Evolutionary conservation across 768 basidiomycete genomes (phyloP).

Genomic region (Chalciporus pseudorubinellus): DNA sequence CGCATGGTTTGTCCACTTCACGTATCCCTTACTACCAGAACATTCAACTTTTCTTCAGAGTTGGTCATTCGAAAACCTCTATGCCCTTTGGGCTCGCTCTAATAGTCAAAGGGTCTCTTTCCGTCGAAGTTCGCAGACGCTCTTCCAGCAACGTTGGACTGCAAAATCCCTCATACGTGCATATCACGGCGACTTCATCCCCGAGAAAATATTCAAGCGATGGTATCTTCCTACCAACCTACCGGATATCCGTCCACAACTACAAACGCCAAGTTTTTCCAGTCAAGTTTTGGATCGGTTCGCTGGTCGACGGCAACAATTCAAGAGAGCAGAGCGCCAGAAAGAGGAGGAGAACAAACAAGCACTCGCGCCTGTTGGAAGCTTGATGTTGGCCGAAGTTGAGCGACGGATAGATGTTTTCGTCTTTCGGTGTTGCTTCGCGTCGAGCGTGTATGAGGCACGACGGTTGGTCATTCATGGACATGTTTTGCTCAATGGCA

Average conservation of each 20-base stretch:
- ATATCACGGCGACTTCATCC: slow-evolving; percentile 95
- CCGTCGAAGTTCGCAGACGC: slow-evolving; percentile 51
- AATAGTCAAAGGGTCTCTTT: slow-evolving; percentile 53
- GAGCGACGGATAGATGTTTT: slow-evolving; percentile 93
- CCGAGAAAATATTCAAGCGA: slow-evolving; percentile 89
- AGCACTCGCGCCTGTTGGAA: slow-evolving; percentile 85
- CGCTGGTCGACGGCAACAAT: slow-evolving; percentile 49
- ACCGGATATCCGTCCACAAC: slow-evolving; percentile 76
- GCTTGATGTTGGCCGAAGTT: slow-evolving; percentile 93
- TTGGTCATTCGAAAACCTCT: slow-evolving; percentile 87
- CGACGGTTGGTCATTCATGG: slow-evolving; percentile 84
- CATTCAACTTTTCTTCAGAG: slow-evolving; percentile 48
- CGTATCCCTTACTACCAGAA: not conserved
- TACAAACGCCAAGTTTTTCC: slow-evolving; percentile 35
- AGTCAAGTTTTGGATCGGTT: slow-evolving; percentile 51
- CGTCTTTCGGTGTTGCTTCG: slow-evolving; percentile 86
- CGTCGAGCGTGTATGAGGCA: slow-evolving; percentile 87
- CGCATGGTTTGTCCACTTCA: slow-evolving; percentile 59
- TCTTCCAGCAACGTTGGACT: slow-evolving; percentile 91
- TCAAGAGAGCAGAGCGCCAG: slow-evolving; percentile 43
- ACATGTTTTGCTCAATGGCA: slow-evolving; percentile 84
- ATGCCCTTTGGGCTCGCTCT: slow-evolving; percentile 84
- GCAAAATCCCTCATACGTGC: slow-evolving; percentile 84
- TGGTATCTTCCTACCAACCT: slow-evolving; percentile 90
- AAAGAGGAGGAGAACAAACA: slow-evolving; percentile 53